Percentiles rank a stretch among this genome's conserved stretches.
Conservation (phyloP, 345 rosid species). For the Populus nigra region DNA sequence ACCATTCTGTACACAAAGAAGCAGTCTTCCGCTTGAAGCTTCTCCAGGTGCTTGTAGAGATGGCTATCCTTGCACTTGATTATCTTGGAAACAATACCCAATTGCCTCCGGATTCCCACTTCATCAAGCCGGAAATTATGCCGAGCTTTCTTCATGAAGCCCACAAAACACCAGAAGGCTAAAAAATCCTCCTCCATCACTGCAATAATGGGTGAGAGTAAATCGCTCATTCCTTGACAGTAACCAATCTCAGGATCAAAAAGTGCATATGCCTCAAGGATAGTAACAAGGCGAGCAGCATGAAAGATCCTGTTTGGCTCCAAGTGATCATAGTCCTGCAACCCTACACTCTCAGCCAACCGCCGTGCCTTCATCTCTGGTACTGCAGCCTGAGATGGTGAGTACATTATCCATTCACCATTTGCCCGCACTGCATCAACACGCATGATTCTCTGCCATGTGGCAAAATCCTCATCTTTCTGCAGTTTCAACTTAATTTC, state of each 20-base stretch:
- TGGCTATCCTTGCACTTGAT: constrained; percentile 74
- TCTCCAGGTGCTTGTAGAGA: constrained; percentile 82
- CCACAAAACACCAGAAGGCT: constrained; percentile 92
- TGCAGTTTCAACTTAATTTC: constrained; percentile 30
- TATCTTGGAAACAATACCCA: constrained; percentile 75
- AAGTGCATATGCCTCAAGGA: constrained; percentile 89
- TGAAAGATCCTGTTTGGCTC: constrained; percentile 79
- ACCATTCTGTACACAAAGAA: constrained; percentile 96
- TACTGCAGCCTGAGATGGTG: constrained; percentile 66
- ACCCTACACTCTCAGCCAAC: constrained; percentile 62
- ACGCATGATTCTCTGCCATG: constrained; percentile 89
- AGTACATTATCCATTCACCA: constrained; percentile 68
- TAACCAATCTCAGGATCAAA: constrained; percentile 50
- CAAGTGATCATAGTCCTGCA: constrained; percentile 72
- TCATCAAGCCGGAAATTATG: constrained; percentile 93
- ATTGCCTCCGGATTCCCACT: constrained; percentile 83
- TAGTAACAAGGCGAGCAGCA: constrained; percentile 79
- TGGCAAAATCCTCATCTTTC: constrained; percentile 67
- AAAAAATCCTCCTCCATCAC: constrained; percentile 75
- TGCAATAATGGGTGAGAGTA: constrained; percentile 72
- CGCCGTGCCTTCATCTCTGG: constrained; percentile 51
- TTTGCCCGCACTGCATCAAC: constrained; percentile 90
- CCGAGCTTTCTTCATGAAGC: constrained; percentile 93
- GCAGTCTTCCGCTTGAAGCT: constrained; percentile 89
- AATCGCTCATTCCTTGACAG: constrained; percentile 98